Base-by-base conservation (phyloP, 495 filamentous ascomycete genomes). In the Penicillium pancosmium region DNA sequence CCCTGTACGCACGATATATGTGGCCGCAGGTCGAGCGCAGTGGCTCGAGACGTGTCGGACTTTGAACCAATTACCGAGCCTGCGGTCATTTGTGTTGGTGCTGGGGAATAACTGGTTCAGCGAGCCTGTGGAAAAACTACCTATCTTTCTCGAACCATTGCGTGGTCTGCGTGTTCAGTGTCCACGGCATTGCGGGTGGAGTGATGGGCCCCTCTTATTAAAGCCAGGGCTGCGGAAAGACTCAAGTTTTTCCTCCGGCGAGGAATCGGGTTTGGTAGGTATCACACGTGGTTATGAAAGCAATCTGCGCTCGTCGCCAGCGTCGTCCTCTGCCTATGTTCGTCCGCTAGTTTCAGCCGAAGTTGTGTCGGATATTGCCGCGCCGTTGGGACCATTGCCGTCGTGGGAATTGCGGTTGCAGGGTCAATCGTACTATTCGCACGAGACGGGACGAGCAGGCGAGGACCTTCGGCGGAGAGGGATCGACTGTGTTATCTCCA, bases 1-100 rank as follows among this genome's bases (percentile, higher is more conserved):
- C 61, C 72, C 77, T 50, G 77, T 80, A 21, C 76, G 77, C 50
- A 51, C 68, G 13, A 65, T 80, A 0, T 80, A 80, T 46, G 72
- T 79, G 52, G 69, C 71, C 40, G 76, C 76, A 1, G 75, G 77
- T 25, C 71, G 71, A 12, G 64, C 67, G 48, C 76, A 78, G 59
- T 80, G 77, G 77, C 51, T 71, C 25, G 76, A 79, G 52, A 79
- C 76, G 3, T 79, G 76, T 62, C 56, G 47, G 21, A 59, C 71
- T 0, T 53, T 80, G 3, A 54, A 61, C 10, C 33, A 44, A 27
- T 67, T 78, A 40, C 56, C 61, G 2, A 48, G 52, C 0, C 63
- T 80, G 27, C 64, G 69, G 23, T 55, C 68, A 0, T 80, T 80
- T 55, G 70, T 68, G n/a, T 57, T 80, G 19, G 61, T 74, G 19